Base-by-base conservation (phyloP, 2,329 filamentous ascomycete genomes). In the Aciculosporium take region DNA sequence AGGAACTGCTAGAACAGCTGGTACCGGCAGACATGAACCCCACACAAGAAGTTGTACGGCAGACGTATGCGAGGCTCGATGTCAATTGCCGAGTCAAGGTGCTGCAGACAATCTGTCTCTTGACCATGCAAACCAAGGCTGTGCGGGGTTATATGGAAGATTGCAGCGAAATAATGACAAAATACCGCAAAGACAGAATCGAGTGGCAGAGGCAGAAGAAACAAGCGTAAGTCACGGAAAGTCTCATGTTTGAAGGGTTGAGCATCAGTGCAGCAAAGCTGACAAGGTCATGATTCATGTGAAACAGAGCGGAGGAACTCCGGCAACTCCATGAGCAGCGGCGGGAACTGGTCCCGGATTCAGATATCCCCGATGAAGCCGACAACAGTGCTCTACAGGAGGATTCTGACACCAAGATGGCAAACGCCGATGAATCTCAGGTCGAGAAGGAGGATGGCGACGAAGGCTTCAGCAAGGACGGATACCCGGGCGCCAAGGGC, bases 161-260 rank as follows among this genome's bases (percentile, higher is more conserved):
- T 47, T 94, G 88, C 62, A 86, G 83, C 48, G 84, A 89, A 55
- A 84, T 86, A 41, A 95, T 96, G 88, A 98, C 91, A 2, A 77
- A 79, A 41, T 86, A 93, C 55, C 80, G 91, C 38, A 98, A 98
- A 61, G 84, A 93, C 57, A 95, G 94, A 65, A 94, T 95, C 46
- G 85, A 94, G 49, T 82, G 79, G 62, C 89, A 96, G 62, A 76
- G 87, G 49, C 76, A 83, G 51, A 79, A 83, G 48, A 79, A 79
- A 50, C 69, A 74, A 59, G 66, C 68, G 74, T 79, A 65, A 61
- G 75, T 71, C 12, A n/a, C n/a, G n/a, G n/a, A n/a, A n/a, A n/a
- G n/a, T n/a, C n/a, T n/a, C n/a, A n/a, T n/a, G n/a, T n/a, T n/a
- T n/a, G n/a, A n/a, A n/a, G n/a, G n/a, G n/a, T n/a, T 17, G 13